Evolutionary conservation across 106 monocot species (phyloP).

Genomic region (Ottelia alismoides): DNA sequence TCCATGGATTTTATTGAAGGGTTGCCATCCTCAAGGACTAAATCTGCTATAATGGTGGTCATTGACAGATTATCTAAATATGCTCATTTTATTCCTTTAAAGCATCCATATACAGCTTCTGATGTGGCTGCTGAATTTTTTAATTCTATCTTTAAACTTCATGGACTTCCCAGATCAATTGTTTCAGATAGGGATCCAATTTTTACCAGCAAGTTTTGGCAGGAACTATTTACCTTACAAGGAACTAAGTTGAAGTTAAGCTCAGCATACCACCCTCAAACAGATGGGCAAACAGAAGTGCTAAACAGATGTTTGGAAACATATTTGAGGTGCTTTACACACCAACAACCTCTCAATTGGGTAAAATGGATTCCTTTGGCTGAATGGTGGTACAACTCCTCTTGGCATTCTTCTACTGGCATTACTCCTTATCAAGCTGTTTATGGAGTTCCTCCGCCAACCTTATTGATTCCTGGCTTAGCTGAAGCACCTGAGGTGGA

Average conservation of each 20-base stretch:
- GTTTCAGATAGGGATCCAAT: not conserved
- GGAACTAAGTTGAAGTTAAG: not conserved
- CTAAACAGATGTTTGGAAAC: slow-evolving; percentile 3
- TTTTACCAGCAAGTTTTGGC: not conserved
- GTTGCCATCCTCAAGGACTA: not conserved
- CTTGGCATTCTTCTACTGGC: not conserved
- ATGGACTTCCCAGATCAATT: slow-evolving; percentile 3
- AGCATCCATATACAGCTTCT: not conserved
- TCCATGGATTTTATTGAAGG: slow-evolving; percentile 3
- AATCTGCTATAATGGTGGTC: slow-evolving; percentile 1
- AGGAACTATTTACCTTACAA: not conserved
- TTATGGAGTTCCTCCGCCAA: not conserved
- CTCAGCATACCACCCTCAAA: slow-evolving; percentile 3
- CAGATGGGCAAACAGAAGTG: slow-evolving; percentile 1
- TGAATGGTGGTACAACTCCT: not conserved
- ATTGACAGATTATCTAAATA: slow-evolving; percentile 1
- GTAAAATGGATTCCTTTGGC: not conserved
- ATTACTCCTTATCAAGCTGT: slow-evolving; percentile 1
- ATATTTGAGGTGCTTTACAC: not conserved
- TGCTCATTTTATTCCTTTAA: not conserved
- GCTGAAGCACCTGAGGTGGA: not conserved
- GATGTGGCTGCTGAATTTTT: not conserved
- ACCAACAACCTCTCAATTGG: not conserved
- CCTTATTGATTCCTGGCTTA: not conserved
- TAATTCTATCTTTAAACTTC: not conserved